These are phyloP conservation scores for Glebionis coronaria DNA, from an alignment of 129 eudicot genomes.

Conservation along the genomic window DNA sequence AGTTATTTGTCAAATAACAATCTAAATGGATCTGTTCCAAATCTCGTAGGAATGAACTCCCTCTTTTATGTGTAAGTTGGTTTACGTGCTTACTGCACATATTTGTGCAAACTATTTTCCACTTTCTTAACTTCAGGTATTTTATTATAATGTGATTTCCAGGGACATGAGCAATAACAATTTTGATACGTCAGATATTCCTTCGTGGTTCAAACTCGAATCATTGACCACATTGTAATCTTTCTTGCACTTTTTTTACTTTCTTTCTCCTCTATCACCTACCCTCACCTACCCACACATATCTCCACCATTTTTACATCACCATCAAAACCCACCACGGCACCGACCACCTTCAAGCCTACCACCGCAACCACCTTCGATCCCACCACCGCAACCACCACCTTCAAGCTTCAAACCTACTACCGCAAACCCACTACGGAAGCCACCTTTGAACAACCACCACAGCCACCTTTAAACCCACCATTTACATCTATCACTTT, in stretches of 20 bases:
- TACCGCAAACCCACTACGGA: too few species aligned
- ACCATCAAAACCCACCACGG: too few species aligned
- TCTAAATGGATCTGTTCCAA: conserved; percentile 64
- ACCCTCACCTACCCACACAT: too few species aligned
- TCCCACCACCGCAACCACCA: too few species aligned
- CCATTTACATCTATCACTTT: too few species aligned
- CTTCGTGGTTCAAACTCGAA: conserved; percentile 65
- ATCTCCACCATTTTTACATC: too few species aligned
- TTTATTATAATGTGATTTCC: conserved; percentile 35
- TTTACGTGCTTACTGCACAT: not conserved
- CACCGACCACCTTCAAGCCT: too few species aligned
- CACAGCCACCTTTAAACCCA: too few species aligned
- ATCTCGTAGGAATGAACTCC: conserved; percentile 59
- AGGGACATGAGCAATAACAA: conserved; percentile 98
- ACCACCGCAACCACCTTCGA: too few species aligned
- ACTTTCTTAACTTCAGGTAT: not conserved
- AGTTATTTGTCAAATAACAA: conserved; percentile 78
- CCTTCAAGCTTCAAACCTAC: too few species aligned
- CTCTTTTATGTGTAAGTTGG: conserved; percentile 74
- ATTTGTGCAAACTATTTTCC: not conserved
- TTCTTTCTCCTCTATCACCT: too few species aligned
- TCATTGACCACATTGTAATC: conserved; percentile 78
- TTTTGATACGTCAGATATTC: conserved; percentile 52
- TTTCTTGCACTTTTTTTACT: conserved; percentile 31
- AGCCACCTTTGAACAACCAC: too few species aligned